Base-by-base conservation (phyloP, 176 grass and related monocot species). In the Aegilops bicornis region DNA sequence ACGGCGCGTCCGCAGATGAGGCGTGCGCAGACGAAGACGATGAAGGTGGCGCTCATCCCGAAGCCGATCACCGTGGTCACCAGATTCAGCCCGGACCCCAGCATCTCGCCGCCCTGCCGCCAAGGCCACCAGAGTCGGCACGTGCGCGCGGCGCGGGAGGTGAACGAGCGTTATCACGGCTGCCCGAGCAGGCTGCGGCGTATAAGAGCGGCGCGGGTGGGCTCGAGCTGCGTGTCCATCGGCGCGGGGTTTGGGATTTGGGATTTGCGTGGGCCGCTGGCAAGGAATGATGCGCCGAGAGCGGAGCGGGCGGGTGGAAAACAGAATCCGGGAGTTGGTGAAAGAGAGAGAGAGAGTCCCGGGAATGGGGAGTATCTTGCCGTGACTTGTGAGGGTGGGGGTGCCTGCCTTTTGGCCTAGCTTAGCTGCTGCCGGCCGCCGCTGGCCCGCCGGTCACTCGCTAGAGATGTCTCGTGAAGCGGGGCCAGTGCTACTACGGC, bases 1-100 rank as follows among this genome's bases (percentile, higher is more conserved):
- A 83, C 82, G 30, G 86, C 82, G 80, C 92, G 94, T 47, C 88
- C 90, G 85, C 96, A 98, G 82, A 98, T 91, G 84, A 98, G 88
- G 19, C 96, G 91, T 58, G 93, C 88, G 84, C 96, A 98, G 37
- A 98, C 90, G 86, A 98, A 96, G 81, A 96, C 90, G 87, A 98
- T 91, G 92, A 98, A 98, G 79, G 92, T 94, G 86, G 93, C 90
- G 86, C 93, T 98, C 93, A 98, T 98, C 58, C 93, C 92, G 80
- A 98, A 98, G 66, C 96, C 93, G 77, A 98, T 96, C 84, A 98
- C 92, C 69, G 96, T 96, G 80, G 96, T 94, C 60, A 96, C 96
- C 66, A 98, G 91, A 87, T 98, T 96, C 88, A 98, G 84, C 64
- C 93, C 91, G 69, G 91, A 96, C 17, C 88, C 93, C 66, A 94